Evolutionary conservation across 2,329 filamentous ascomycete genomes (phyloP).

Genomic region (Talaromyces sp.): DNA sequence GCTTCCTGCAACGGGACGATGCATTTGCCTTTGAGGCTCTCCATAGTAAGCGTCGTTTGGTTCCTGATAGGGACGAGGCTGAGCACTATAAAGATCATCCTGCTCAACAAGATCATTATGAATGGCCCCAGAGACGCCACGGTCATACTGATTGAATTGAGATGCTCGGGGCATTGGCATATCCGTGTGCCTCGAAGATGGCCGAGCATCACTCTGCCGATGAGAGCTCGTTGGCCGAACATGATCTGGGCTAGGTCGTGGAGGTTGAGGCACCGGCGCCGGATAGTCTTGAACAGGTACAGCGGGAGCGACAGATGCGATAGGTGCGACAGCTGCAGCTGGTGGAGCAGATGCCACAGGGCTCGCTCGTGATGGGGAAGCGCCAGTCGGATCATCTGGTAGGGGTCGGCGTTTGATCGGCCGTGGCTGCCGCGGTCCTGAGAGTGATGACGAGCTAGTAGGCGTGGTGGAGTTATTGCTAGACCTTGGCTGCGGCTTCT

Average conservation of each 20-base stretch:
- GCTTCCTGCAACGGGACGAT: background rate
- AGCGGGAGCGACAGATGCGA: conserved; percentile 22
- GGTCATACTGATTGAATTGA: conserved; percentile 7
- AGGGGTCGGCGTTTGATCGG: conserved; percentile 79
- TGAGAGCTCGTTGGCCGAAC: conserved; percentile 18
- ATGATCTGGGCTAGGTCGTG: conserved; percentile 12
- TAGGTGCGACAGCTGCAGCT: background rate
- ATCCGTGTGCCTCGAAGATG: conserved; percentile 4
- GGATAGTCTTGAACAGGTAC: conserved; percentile 23
- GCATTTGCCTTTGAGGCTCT: conserved; percentile 13
- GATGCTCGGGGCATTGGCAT: conserved; percentile 1
- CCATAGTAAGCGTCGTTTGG: background rate
- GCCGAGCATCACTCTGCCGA: conserved; percentile 9
- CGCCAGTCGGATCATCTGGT: conserved; percentile 68
- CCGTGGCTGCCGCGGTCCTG: conserved; percentile 52
- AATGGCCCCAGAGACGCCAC: background rate
- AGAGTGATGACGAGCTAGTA: conserved; percentile 28
- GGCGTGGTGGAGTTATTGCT: conserved; percentile 22
- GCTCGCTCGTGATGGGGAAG: conserved; percentile 43
- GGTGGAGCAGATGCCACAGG: conserved; percentile 23
- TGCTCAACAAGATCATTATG: background rate
- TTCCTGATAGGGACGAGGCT: conserved; percentile 8
- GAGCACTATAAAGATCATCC: conserved; percentile 6
- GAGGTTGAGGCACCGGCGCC: conserved; percentile 17
- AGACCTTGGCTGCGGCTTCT: conserved; percentile 33